Evolutionary conservation across 495 filamentous ascomycete species (phyloP), one percentile per base, ranked within the genome.

Genomic region (Penicillium arizonense): DNA sequence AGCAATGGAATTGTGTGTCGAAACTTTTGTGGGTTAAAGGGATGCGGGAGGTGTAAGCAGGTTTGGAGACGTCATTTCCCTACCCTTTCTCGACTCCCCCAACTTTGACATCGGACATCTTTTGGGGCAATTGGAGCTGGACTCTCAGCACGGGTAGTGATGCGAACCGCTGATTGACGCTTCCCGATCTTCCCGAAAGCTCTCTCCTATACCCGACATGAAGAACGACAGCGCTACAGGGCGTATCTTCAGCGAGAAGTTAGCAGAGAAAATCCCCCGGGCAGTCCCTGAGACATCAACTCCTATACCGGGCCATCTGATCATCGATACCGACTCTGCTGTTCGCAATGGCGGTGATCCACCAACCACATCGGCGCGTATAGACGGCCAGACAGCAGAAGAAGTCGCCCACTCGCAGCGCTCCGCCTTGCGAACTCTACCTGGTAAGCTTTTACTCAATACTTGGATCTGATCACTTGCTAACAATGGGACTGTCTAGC

Each of bases 351-450:
- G 56, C 28, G 43, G 54, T 20, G 55, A 65, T 35, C 55, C 55
- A 26, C 58, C 63, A 39, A 41, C 63, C 18, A 54, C 41, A 13
- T 38, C 56, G 33, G 39, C 61, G 21, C 67, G 56, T 4, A 39
- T 59, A 43, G 55, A 69, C 11, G 46, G 54, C 11, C 60, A 57
- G 23, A 48, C 47, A 32, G 40, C 42, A 13, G 60, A 61, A 18
- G 51, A 64, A 20, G 37, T 44, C 39, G 41, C 50, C 4, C 48
- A 42, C 18, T 51, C 50, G 18, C 55, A 56, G 21, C 50, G 44
- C 36, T 58, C 51, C 21, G 53, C 49, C 36, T 18, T 59, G 24
- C 62, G 70, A 24, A 67, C 70, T 40, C 47, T 75, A 11, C 71
- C 71, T 47, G 63, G 71, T 74, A 69, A 35, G 42, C 46, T 28